Conservation (phyloP, 805 yeast genomes). For the Candida alai region DNA sequence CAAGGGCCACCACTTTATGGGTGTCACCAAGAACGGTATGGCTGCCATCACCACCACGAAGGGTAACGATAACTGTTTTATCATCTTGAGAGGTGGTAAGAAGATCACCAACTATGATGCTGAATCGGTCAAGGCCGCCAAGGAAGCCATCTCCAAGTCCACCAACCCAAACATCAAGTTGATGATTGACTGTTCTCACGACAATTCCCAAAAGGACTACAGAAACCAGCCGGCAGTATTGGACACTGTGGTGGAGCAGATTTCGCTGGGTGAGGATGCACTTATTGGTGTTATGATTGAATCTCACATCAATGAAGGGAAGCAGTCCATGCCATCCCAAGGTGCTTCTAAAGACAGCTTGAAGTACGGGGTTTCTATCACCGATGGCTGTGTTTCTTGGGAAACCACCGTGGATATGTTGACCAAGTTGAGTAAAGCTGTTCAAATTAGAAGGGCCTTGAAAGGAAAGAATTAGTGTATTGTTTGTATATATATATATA, state of each 20-base stretch:
- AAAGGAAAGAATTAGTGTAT: conserved; percentile 7
- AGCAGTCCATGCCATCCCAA: conserved; percentile 68
- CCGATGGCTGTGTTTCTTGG: conserved; percentile 96
- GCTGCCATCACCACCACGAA: conserved; percentile 95
- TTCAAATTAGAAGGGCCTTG: conserved; percentile 66
- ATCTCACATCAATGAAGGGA: conserved; percentile 86
- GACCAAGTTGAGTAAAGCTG: conserved; percentile 75
- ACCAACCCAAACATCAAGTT: conserved; percentile 50
- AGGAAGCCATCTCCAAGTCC: conserved; percentile 51
- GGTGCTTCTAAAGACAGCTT: conserved; percentile 52
- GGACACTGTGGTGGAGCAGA: conserved; percentile 73
- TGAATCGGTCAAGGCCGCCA: conserved; percentile 69
- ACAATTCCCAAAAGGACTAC: conserved; percentile 92
- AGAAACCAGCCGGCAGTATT: conserved; percentile 95
- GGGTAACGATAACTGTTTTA: conserved; percentile 93
- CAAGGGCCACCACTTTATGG: conserved; percentile 91
- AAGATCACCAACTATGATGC: conserved; percentile 90
- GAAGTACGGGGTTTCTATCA: conserved; percentile 92
- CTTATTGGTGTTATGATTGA: conserved; percentile 96
- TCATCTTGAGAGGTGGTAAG: conserved; percentile 94
- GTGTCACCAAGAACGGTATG: conserved; percentile 94
- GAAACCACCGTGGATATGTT: conserved; percentile 83
- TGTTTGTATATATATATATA: conserved; percentile 6
- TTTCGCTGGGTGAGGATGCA: conserved; percentile 71
- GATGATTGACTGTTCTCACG: conserved; percentile 98